These are phyloP conservation scores for Calonectria ilicicola DNA, from an alignment of 2,329 filamentous ascomycete genomes.

Conservation along the genomic window DNA sequence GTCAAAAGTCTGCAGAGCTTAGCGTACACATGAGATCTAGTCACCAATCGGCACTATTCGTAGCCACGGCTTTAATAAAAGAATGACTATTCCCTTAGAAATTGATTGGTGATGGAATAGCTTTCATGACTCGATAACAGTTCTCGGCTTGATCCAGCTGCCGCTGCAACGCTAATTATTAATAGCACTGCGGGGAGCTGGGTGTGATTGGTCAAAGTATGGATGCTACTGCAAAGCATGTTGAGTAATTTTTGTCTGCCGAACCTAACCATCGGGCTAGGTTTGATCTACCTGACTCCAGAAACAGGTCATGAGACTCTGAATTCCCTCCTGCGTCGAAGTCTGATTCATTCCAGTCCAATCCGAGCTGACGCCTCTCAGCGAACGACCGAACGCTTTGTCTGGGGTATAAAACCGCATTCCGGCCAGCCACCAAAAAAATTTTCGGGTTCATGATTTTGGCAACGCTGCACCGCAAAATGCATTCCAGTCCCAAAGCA, in stretches of 20 bases:
- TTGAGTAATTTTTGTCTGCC: not conserved
- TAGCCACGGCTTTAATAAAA: not conserved
- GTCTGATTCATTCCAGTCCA: not conserved
- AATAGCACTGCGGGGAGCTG: not conserved
- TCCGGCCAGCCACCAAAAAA: not conserved
- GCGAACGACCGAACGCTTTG: not conserved
- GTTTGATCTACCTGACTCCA: not conserved
- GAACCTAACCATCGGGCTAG: not conserved
- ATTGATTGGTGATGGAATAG: too few relatives aligned
- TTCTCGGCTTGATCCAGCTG: not conserved
- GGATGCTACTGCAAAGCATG: not conserved
- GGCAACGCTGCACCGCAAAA: not conserved
- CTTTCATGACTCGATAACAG: not conserved
- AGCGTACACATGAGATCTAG: not conserved
- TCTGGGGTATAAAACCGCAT: not conserved
- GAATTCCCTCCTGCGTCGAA: not conserved
- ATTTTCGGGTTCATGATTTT: not conserved
- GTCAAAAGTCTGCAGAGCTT: not conserved
- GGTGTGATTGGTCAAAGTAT: not conserved
- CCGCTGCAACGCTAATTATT: not conserved
- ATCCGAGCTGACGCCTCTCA: not conserved
- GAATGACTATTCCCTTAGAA: not conserved
- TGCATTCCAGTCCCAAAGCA: not conserved
- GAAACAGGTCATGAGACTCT: not conserved
- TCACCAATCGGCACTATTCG: too few relatives aligned